A percentile compares a stretch with the other conserved stretches of the same genome.
Conservation (phyloP, 495 filamentous ascomycete species). For the Penicillium cosmopolitanum region DNA sequence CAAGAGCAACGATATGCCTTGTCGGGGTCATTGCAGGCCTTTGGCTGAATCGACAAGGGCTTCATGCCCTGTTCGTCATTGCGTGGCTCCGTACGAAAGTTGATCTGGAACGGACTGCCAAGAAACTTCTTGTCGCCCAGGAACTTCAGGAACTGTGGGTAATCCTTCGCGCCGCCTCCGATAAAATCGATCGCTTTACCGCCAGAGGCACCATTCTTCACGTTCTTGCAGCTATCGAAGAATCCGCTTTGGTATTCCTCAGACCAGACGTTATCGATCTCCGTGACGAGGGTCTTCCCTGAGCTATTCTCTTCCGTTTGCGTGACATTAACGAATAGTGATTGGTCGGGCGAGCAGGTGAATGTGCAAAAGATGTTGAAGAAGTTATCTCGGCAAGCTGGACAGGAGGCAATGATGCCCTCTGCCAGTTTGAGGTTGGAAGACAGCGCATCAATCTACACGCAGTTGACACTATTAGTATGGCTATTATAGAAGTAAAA, state of each 20-base stretch:
- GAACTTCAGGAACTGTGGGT: slow-evolving; percentile 81
- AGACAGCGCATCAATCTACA: slow-evolving; percentile 73
- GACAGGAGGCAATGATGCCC: slow-evolving; percentile 86
- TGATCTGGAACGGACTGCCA: slow-evolving; percentile 96
- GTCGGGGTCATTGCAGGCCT: slow-evolving; percentile 87
- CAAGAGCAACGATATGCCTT: slow-evolving; percentile 87
- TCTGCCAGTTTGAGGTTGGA: slow-evolving; percentile 85
- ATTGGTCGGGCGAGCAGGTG: slow-evolving; percentile 96
- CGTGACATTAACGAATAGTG: slow-evolving; percentile 92
- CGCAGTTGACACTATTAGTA: neutral
- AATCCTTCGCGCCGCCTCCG: slow-evolving; percentile 92
- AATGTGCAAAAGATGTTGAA: slow-evolving; percentile 98
- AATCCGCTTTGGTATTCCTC: slow-evolving; percentile 86
- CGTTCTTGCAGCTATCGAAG: slow-evolving; percentile 96
- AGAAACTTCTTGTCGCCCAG: slow-evolving; percentile 86
- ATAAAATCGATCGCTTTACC: slow-evolving; percentile 92
- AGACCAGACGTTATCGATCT: slow-evolving; percentile 88
- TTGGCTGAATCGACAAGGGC: slow-evolving; percentile 65
- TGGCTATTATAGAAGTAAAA: neutral
- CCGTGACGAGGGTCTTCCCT: slow-evolving; percentile 75
- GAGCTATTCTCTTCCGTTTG: slow-evolving; percentile 64
- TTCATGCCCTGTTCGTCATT: slow-evolving; percentile 63
- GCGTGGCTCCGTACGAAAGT: slow-evolving; percentile 70
- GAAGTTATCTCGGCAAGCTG: slow-evolving; percentile 96
- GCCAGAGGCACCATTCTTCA: slow-evolving; percentile 94